These are phyloP conservation scores for Persicaria maculosa DNA, from an alignment of 148 eudicot species.

Conservation along the genomic window DNA sequence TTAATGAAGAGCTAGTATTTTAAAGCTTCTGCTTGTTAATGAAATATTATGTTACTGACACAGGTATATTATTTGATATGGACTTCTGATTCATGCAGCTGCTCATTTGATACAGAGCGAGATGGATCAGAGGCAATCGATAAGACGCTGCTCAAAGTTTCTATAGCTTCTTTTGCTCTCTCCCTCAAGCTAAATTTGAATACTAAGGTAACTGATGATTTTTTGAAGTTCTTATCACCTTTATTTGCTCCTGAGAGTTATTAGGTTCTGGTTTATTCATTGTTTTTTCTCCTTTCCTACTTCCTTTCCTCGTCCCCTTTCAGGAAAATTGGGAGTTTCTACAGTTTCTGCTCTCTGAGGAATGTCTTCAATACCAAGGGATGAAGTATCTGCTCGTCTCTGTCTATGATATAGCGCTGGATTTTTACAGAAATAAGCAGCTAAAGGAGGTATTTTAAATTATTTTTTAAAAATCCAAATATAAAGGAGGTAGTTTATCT, in stretches of 20 bases:
- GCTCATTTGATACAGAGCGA: slow-evolving; percentile 27
- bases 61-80: not conserved
- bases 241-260: not conserved
- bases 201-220: slow-evolving; percentile 31
- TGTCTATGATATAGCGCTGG: slow-evolving; percentile 59
- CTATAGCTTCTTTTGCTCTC: slow-evolving; percentile 60
- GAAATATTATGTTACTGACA: not conserved
- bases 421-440: slow-evolving; percentile 39
- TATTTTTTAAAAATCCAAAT: no score
- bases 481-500: slow-evolving; percentile 48
- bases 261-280: slow-evolving; percentile 16
- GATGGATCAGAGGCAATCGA: slow-evolving; percentile 36
- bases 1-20: not conserved
- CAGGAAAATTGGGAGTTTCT: slow-evolving; percentile 49
- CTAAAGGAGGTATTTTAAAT: slow-evolving; percentile 46
- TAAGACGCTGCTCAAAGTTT: slow-evolving; percentile 34
- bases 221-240: not conserved
- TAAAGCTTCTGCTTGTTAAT: not conserved
- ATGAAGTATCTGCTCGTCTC: slow-evolving; percentile 48
- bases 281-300: slow-evolving; percentile 6
- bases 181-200: slow-evolving; percentile 41
- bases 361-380: slow-evolving; percentile 44
- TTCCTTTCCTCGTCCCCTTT: slow-evolving; percentile 16
- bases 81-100: slow-evolving; percentile 2
- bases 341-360: slow-evolving; percentile 44